phyloP scores from a whole-genome alignment of 352 stramenopile genomes.

The Saprolegnia parasitica region DNA sequence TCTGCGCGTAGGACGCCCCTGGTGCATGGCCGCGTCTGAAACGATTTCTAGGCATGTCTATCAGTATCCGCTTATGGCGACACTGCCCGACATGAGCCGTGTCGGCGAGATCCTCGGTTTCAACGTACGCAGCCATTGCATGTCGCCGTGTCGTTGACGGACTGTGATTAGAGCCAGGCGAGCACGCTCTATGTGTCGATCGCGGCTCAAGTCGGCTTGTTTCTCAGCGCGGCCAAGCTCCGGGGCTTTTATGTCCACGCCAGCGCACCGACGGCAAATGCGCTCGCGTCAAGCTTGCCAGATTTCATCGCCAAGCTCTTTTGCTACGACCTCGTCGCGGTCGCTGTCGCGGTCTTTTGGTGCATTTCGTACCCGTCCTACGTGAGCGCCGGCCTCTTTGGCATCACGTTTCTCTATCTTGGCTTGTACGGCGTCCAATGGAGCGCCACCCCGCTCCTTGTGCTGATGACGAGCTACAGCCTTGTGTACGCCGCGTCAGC shows the following conservation, averaged over 20 bases:
- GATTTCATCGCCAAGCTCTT: constrained; percentile 57
- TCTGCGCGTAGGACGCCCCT: neutral
- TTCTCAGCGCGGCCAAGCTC: constrained; percentile 58
- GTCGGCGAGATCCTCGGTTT: constrained; percentile 9
- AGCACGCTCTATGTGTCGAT: constrained; percentile 62
- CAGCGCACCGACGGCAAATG: neutral
- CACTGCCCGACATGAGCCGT: neutral
- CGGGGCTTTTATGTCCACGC: constrained; percentile 28
- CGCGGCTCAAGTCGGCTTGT: constrained; percentile 50
- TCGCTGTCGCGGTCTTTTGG: constrained; percentile 30
- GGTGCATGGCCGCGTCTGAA: neutral
- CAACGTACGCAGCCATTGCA: constrained; percentile 11
- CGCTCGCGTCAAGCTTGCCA: neutral
- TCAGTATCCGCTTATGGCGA: constrained; percentile 20
- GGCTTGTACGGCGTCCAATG: constrained; percentile 53
- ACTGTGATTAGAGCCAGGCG: neutral
- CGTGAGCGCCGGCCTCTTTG: constrained; percentile 55
- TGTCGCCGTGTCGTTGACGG: neutral
- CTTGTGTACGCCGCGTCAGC: constrained; percentile 51
- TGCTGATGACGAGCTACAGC: constrained; percentile 58
- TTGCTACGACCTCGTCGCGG: constrained; percentile 45
- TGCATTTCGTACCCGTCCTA: constrained; percentile 68
- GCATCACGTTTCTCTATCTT: constrained; percentile 36
- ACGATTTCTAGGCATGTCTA: constrained; percentile 27
- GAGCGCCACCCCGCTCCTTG: constrained; percentile 47